These are phyloP conservation scores for Claviceps citrina DNA, from an alignment of 2,329 filamentous ascomycete species.

Conservation along the genomic window DNA sequence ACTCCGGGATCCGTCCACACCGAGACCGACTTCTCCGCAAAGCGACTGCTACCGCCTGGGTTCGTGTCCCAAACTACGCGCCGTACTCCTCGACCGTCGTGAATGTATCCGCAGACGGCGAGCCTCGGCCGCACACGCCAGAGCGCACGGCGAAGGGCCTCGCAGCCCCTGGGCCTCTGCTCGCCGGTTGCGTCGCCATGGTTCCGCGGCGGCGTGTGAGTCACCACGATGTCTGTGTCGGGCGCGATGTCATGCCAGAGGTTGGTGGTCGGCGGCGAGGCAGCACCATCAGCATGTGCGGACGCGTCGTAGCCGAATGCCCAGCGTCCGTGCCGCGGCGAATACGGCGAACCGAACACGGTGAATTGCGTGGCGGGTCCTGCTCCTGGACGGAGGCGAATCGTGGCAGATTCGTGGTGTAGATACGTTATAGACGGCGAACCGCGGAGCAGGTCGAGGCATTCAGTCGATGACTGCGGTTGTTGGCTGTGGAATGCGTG, in stretches of 20 bases:
- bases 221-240: constrained; percentile 50
- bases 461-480: constrained; percentile 36
- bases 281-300: constrained; percentile 6
- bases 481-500: constrained; percentile 39
- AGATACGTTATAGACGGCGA: constrained; percentile 49
- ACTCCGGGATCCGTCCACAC: constrained; percentile 45
- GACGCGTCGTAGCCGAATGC: constrained; percentile 47
- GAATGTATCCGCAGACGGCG: constrained; percentile 57
- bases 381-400: constrained; percentile 36
- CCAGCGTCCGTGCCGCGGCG: constrained; percentile 42
- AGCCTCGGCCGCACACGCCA: constrained; percentile 47
- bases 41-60: too few species aligned
- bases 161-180: constrained; percentile 38
- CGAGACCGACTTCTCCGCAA: constrained; percentile 27
- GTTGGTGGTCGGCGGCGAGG: constrained; percentile 12
- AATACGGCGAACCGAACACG: constrained; percentile 57
- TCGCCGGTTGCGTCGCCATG: constrained; percentile 38
- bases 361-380: constrained; percentile 46
- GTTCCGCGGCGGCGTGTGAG: constrained; percentile 49
- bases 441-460: constrained; percentile 36
- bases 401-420: constrained; percentile 36
- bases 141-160: constrained; percentile 39
- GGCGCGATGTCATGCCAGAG: constrained; percentile 49
- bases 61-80: too few species aligned
- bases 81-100: constrained; percentile 49